Base-by-base conservation (phyloP, 768 basidiomycete genomes). In the Sporobolomyces phaffii region DNA sequence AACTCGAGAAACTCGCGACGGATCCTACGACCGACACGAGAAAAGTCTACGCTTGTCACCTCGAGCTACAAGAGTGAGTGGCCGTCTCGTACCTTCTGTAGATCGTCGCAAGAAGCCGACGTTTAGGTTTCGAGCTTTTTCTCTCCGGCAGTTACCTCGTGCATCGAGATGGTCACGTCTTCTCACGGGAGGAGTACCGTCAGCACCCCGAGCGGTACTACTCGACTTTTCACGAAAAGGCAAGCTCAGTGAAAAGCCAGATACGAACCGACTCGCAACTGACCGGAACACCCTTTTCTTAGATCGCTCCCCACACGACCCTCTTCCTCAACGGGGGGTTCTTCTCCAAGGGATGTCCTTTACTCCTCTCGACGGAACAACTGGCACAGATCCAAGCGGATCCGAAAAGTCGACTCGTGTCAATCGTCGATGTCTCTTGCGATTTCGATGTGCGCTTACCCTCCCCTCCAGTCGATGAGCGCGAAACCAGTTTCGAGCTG, bases 391-490 rank as follows among this genome's bases (percentile, higher is more conserved):
- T 85, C 0, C 80, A 57, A 31, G 13, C 45, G 47, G 58, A 53
- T 6, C 50, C 53, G 0, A 81, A 79, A 4, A 83, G 81, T 20
- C 80, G 88, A 28, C 86, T 87, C 73, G 81, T 82, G 13, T 87
- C 84, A 60, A 82, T 96, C 28, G 90, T 89, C 2, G 92, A 96
- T 75, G 87, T 96, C 41, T 90, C 85, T 68, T 94, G 91, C 74
- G 92, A 96, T 75, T 81, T 90, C n/a, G 83, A 84, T 75, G 88
- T 86, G 63, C 62, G 69, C 57, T n/a, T 47, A 13, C 17, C 3
- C 7, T 9, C 14, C 14, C n/a, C n/a, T 15, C 4, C 20, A n/a
- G 7, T 36, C 52, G 44, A 20, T 38, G 52, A 10, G 13, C 4
- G 20, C 13, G 14, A 33, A 8, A 10, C 17, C 29, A 20, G 22